A percentile compares a stretch with the other conserved stretches of the same genome.
phyloP scores from a whole-genome alignment of 768 basidiomycete species.

The Boletus reticuloceps region DNA sequence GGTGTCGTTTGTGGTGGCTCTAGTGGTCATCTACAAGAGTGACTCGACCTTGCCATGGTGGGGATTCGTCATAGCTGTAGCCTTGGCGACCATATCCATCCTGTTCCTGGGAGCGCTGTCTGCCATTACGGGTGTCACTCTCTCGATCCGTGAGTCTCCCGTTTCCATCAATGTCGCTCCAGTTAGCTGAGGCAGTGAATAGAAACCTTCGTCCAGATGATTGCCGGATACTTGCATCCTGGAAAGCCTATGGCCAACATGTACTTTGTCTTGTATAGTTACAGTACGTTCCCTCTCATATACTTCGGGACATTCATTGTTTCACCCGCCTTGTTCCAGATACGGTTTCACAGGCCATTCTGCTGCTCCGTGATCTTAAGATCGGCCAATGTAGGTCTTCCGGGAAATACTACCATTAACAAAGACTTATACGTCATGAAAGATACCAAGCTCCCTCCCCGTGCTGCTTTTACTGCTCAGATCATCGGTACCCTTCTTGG shows the following conservation, averaged over 20 bases:
- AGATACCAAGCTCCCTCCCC: slow-evolving; percentile 57
- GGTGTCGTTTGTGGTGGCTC: slow-evolving; percentile 44
- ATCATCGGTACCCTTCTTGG: slow-evolving; percentile 54
- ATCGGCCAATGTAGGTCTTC: slow-evolving; percentile 26
- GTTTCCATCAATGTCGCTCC: neutral
- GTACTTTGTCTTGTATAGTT: slow-evolving; percentile 32
- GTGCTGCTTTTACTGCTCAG: slow-evolving; percentile 60
- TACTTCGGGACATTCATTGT: slow-evolving; percentile 41
- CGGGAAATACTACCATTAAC: slow-evolving; percentile 16
- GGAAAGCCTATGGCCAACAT: slow-evolving; percentile 39
- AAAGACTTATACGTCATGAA: slow-evolving; percentile 22
- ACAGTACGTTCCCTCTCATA: slow-evolving; percentile 32
- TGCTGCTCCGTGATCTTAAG: slow-evolving; percentile 57
- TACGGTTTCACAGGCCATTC: slow-evolving; percentile 45
- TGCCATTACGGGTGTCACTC: slow-evolving; percentile 42
- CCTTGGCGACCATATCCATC: slow-evolving; percentile 48
- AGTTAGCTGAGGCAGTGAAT: neutral
- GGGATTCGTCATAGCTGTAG: slow-evolving; percentile 48
- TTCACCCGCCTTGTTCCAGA: slow-evolving; percentile 37
- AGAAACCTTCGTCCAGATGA: slow-evolving; percentile 34
- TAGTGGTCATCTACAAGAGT: slow-evolving; percentile 54
- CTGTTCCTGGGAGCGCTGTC: slow-evolving; percentile 54
- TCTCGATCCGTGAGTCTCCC: slow-evolving; percentile 17
- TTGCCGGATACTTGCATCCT: slow-evolving; percentile 34
- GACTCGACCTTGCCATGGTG: slow-evolving; percentile 58